Evolutionary conservation across 1,284 basidiomycete genomes (phyloP), one percentile per base, ranked within the genome.

Genomic region (Exsudoporus floridanus): DNA sequence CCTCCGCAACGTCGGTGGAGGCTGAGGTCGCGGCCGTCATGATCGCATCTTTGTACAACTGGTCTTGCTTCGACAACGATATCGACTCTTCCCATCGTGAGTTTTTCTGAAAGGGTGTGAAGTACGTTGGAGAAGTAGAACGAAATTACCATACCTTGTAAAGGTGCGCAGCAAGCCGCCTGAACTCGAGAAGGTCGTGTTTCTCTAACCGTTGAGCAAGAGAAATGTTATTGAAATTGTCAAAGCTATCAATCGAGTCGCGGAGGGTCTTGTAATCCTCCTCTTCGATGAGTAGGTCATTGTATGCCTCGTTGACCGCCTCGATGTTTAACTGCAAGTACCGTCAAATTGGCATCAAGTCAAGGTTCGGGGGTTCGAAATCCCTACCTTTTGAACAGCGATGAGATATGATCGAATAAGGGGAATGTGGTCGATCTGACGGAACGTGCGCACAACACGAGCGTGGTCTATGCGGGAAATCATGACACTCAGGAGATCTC

Each of bases 251-350:
- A 58, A 99, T 94, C 21, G 92, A 94, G 67, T 94, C 94, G 13
- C 97, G 87, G 9, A 99, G 81, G 1, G 95, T 98, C 72, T 96
- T 94, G 77, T 94, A 94, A 72, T 99, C 96, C 73, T 99, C 97
- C 73, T 99, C 97, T 72, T 99, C 97, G 58, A 99, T 98, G 50
- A 99, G 78, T 31, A 99, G 77, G 64, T 94, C 92, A 68, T 98
- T 97, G 77, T 96, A 98, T 5, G 95, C 95, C 60, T 97, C 94
- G 69, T 99, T 99, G 66, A 99, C 94, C 18, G 94, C 92, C 64
- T 95, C 90, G 45, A 99, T 83, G 73, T 99, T 98, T 66, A 96
- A 81, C 86, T 94, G 60, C 10, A 33, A 30, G 41, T 40, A 43
- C 55, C 27, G 63, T 60, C 38, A 59, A 43, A 47, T 34, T 27